Conservation (phyloP, 352 stramenopile species). For the Phytophthora sp. region DNA sequence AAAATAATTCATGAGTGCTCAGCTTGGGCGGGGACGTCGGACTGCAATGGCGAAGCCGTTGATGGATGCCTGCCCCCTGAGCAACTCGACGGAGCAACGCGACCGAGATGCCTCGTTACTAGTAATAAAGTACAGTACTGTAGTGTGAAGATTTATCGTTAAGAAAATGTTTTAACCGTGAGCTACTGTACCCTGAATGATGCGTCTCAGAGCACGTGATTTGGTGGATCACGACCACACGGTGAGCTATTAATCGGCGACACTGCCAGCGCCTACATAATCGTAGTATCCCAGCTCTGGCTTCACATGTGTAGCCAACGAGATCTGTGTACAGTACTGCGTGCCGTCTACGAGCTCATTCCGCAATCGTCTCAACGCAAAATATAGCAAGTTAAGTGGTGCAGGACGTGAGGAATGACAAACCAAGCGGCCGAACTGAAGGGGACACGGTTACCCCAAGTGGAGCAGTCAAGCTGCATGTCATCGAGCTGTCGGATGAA, state of each 20-base stretch:
- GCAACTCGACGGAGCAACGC: too few relatives aligned
- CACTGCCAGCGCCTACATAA: too few relatives aligned
- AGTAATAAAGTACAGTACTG: too few relatives aligned
- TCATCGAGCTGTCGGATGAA: constrained; percentile 22
- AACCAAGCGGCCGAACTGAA: not conserved
- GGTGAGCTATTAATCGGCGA: constrained; percentile 2
- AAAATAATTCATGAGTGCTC: too few relatives aligned
- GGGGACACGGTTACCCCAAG: not conserved
- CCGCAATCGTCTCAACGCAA: not conserved
- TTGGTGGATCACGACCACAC: constrained; percentile 3
- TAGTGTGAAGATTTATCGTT: too few relatives aligned
- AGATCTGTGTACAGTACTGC: not conserved
- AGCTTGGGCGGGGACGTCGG: too few relatives aligned
- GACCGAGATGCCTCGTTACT: too few relatives aligned
- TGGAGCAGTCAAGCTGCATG: not conserved
- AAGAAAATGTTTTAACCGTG: too few relatives aligned
- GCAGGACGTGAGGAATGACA: constrained; percentile 1
- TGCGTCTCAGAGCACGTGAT: too few relatives aligned
- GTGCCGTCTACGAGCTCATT: constrained; percentile 5
- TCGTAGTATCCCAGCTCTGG: constrained; percentile 6
- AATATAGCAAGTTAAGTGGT: constrained; percentile 4
- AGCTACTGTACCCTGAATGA: too few relatives aligned
- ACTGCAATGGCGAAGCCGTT: too few relatives aligned
- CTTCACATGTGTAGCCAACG: constrained; percentile 1
- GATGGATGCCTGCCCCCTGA: too few relatives aligned